Base-by-base conservation (phyloP, 192 early-diverging fungal genomes). In the Backusella circina region DNA sequence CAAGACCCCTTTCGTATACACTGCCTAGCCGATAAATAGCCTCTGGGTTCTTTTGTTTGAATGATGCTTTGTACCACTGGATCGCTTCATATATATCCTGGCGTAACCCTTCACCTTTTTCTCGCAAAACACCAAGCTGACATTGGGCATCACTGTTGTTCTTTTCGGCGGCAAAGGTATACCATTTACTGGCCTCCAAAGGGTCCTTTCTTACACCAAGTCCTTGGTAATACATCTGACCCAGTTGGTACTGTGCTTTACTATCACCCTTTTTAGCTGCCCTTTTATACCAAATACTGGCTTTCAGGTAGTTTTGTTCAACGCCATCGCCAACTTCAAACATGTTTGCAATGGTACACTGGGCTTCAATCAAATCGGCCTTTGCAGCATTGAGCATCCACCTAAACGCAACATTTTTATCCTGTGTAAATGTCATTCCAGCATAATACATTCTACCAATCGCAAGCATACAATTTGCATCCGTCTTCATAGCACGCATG, bases 221-320 rank as follows among this genome's bases (percentile, higher is more conserved):
- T 33, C 67, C 67, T 39, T 69, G 35, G 36, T 36, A 69, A 16
- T 69, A 69, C 67, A 69, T 69, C 1, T 38, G 21, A 21, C 67
- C 67, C 16, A 69, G 35, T 21, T 66, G 73, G 35, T 70, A 67
- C 64, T 80, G 77, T 21, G 79, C 82, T 0, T 28, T 67, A 3
- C 51, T 33, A 21, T 75, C 47, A 30, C 78, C 80, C 5, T 18
- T 37, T 4, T 75, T 61, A 8, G 77, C 77, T 35, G 82, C 75
- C 39, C 74, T 75, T 1, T 37, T 69, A 66, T 82, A 83, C 82
- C 77, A 86, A 39, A 78, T 72, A 16, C 41, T 44, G 2, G 41
- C 16, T 44, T 44, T 44, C 9, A 44, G 13, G 13, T 44, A 44
- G 41, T 44, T 73, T 50, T 74, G 41, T 44, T 44, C 41, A 44